Base-by-base conservation (phyloP, 176 grass and related monocot genomes). In the Echinochloa phyllopogon region DNA sequence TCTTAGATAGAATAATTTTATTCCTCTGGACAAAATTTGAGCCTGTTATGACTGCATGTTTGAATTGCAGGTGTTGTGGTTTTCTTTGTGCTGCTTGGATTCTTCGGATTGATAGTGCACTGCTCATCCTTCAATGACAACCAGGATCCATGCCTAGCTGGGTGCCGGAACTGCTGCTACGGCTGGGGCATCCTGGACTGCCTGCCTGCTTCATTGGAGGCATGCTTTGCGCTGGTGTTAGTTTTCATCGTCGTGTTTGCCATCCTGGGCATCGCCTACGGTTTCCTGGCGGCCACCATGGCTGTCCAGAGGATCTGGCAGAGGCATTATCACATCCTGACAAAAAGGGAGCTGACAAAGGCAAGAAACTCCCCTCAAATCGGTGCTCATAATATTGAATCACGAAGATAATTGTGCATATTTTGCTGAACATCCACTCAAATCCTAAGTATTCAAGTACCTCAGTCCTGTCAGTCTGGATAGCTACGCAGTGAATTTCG, bases 121-220 rank as follows among this genome's bases (percentile, higher is more conserved):
- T 99, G 96, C 64, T 96, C 93, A 14, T 96, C 93, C 63, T 92
- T 96, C 86, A 96, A 87, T 38, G 89, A 85, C 42, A 92, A 90
- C 24, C 89, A 89, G 59, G 96, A 96, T 76, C 96, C 96, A 17
- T 98, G 93, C 61, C 56, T 96, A 72, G 89, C 91, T 20, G 93
- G 93, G 66, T 94, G 91, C 81, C 93, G 96, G 21, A 95, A 98
- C 87, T 99, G 96, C 86, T 95, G 93, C 89, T 95, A 95, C 78
- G 96, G 96, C 13, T 99, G 93, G 96, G 96, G 96, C 65, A 92
- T 99, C 63, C 66, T 99, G 29, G 96, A 99, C 69, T 99, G 93
- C 71, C 89, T 96, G 58, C 93, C 96, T 61, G 93, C 96, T 80
- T 99, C 96, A 15, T 74, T 96, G 52, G 96, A 99, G 86, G 96